Conservation (phyloP, 2,329 filamentous ascomycete species). For the Neocatenulostroma microsporum region DNA sequence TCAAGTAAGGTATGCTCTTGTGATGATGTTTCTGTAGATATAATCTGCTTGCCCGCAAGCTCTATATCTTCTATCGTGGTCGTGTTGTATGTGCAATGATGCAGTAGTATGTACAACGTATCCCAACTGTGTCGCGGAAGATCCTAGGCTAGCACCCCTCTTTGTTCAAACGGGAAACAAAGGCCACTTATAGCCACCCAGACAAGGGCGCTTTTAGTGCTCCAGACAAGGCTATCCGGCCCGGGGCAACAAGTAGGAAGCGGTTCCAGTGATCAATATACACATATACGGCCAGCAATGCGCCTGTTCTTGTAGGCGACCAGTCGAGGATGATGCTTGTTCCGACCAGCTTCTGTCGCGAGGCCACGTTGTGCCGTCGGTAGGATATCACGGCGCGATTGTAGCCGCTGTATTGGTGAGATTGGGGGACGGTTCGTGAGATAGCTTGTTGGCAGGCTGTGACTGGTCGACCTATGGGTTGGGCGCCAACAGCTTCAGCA, state of each 20-base stretch:
- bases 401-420: neutral
- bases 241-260: neutral
- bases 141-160: neutral
- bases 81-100: neutral
- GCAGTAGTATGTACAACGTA: constrained; percentile 1
- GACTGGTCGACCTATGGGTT: constrained; percentile 1
- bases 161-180: constrained; percentile 6
- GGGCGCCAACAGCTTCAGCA: too few species aligned
- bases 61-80: constrained; percentile 1
- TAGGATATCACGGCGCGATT: neutral
- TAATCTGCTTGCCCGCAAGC: constrained; percentile 8
- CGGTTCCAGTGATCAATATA: neutral
- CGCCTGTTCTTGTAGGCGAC: neutral
- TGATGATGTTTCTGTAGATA: neutral
- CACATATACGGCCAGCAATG: too few species aligned
- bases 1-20: constrained; percentile 1
- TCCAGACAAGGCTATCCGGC: neutral
- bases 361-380: too few species aligned
- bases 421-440: neutral
- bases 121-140: neutral
- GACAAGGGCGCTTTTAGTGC: constrained; percentile 4
- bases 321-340: neutral
- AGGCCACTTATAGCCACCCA: neutral
- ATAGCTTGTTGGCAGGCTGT: neutral
- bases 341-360: neutral